Evolutionary conservation across 2,329 filamentous ascomycete genomes (phyloP).

Genomic region (Botrytis cinerea): DNA sequence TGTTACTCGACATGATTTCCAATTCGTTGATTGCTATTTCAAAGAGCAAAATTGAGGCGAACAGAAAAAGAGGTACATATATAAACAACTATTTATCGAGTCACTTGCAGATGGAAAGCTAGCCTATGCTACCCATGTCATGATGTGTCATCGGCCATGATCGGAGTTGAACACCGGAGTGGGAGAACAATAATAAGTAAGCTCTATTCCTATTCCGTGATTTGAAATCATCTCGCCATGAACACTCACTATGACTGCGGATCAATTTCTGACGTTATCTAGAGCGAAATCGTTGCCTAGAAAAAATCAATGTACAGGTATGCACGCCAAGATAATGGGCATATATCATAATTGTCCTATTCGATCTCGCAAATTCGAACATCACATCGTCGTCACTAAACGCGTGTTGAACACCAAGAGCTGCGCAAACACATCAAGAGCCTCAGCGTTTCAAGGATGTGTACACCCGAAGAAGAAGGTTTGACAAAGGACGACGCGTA

Average conservation of each 20-base stretch:
- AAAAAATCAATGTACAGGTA: not conserved
- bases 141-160: not conserved
- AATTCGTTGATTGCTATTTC: not conserved
- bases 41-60: not conserved
- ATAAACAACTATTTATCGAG: not conserved
- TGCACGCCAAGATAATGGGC: not conserved
- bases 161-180: not conserved
- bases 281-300: not conserved
- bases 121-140: not conserved
- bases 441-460: not conserved
- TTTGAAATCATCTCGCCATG: not conserved
- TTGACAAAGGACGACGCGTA: not conserved
- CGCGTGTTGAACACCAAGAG: not conserved
- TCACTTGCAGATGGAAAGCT: not conserved
- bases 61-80: not conserved
- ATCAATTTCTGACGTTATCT: not conserved
- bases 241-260: not conserved
- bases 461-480: not conserved
- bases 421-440: not conserved
- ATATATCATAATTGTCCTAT: not conserved
- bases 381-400: constrained; percentile 18
- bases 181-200: not conserved
- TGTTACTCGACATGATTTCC: constrained; percentile 18
- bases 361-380: not conserved
- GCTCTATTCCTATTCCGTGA: not conserved